Percentiles rank a stretch among this genome's conserved stretches.
These are phyloP conservation scores for Paxillus rubicundulus DNA, from an alignment of 768 basidiomycete species.

Conservation along the genomic window DNA sequence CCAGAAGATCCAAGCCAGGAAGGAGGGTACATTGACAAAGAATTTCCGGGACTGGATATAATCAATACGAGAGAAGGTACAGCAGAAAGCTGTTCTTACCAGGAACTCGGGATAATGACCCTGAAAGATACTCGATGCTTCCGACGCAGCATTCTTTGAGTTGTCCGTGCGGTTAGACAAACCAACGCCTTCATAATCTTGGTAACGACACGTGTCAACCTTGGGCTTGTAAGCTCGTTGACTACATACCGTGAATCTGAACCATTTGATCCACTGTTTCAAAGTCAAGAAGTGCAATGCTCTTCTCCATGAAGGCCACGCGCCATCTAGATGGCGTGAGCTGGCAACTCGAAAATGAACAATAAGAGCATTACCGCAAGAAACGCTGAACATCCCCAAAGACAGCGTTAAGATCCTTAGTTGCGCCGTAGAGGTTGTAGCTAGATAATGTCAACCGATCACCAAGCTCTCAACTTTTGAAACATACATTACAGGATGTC, in stretches of 20 bases:
- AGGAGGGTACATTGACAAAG: conserved; percentile 76
- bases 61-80: not conserved
- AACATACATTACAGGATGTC: conserved; percentile 67
- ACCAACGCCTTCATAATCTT: conserved; percentile 76
- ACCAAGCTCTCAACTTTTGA: not conserved
- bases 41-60: conserved; percentile 61
- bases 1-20: conserved; percentile 85
- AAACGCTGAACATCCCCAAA: conserved; percentile 77
- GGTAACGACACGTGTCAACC: not conserved
- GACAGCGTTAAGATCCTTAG: conserved; percentile 61
- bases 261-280: conserved; percentile 68
- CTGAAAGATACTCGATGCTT: conserved; percentile 72
- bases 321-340: conserved; percentile 57
- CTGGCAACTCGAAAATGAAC: not conserved
- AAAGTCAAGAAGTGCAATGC: conserved; percentile 64
- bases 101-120: conserved; percentile 79
- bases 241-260: conserved; percentile 62
- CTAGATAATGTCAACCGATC: conserved; percentile 33
- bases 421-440: conserved; percentile 78
- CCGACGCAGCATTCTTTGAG: conserved; percentile 73
- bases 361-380: conserved; percentile 49
- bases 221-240: not conserved
- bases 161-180: conserved; percentile 65
- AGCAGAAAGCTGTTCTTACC: conserved; percentile 35
- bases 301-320: conserved; percentile 72